A percentile compares a stretch with the other conserved stretches of the same genome.
These are phyloP conservation scores for Williopsis jadinii DNA, from an alignment of 1,139 yeast species.

Conservation along the genomic window DNA sequence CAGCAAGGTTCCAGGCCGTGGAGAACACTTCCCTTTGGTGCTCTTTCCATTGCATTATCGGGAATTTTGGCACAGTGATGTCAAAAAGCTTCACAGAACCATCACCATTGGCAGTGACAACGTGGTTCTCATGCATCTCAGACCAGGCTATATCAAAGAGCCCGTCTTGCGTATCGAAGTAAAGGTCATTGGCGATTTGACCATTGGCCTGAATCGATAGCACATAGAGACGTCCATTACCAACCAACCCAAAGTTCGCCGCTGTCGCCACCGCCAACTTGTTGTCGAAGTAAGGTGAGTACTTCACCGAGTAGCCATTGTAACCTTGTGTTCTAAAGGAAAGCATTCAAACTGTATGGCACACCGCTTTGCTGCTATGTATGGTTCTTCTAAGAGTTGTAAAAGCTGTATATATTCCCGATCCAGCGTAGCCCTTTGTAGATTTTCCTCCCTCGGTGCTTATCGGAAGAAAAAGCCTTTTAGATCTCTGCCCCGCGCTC, in stretches of 20 bases:
- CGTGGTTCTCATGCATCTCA: conserved; percentile 82
- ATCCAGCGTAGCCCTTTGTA: no score
- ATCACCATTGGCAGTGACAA: conserved; percentile 81
- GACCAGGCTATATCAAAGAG: conserved; percentile 87
- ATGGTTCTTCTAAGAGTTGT: no score
- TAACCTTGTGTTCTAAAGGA: conserved; percentile 71
- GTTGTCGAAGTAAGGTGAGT: conserved; percentile 89
- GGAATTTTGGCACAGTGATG: conserved; percentile 56
- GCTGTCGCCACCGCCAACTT: conserved; percentile 86
- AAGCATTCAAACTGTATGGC: conserved; percentile 40
- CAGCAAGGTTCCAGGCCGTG: conserved; percentile 80
- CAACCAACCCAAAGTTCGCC: conserved; percentile 90
- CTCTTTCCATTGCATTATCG: conserved; percentile 71
- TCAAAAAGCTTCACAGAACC: conserved; percentile 84
- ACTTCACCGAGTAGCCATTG: conserved; percentile 82
- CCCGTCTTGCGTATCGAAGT: conserved; percentile 92
- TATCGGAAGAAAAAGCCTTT: no score
- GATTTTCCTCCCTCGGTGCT: no score
- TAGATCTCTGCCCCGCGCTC: not conserved
- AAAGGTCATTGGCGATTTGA: conserved; percentile 41
- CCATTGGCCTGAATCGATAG: conserved; percentile 68
- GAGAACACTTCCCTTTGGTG: conserved; percentile 85
- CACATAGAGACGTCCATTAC: conserved; percentile 78
- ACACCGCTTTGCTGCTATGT: no score
- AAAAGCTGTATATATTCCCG: no score